Evolutionary conservation across 257 asterid genomes (phyloP), one percentile per base, ranked within the genome.

Genomic region (Datura wrightii): DNA sequence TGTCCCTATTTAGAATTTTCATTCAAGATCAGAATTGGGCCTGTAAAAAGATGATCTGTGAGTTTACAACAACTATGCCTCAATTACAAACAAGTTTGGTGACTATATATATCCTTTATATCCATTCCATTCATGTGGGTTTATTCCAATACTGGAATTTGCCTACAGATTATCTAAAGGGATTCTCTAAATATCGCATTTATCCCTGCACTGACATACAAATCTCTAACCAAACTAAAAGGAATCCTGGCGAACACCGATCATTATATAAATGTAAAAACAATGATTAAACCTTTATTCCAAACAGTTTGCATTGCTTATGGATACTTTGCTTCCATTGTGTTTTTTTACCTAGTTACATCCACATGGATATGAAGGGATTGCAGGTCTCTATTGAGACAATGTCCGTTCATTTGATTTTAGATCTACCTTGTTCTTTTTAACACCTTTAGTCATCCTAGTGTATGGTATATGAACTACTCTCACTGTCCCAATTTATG

Each of bases 371-470:
- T 67, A 6, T 67, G 52, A 67, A 46, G 10, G 80, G 39, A 72
- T 46, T 72, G 18, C 19, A 46, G 80, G 58, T 72, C 41, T 69
- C 56, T 48, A 72, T 46, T 46, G n/a, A 72, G 80, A 72, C n/a
- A 10, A 72, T 46, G 18, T 24, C 37, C 56, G 18, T n/a, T 18
- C 10, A 46, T 72, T 19, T 24, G 19, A 72, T 44, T 72, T 72
- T 72, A n/a, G 41, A 58, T 72, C n/a, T n/a, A 19, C 58, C 39
- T 46, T 48, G 19, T 5, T 44, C 39, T 13, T 66, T 56, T n/a
- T 19, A 46, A 72, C 41, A 44, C 50, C 6, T 37, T 39, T 37
- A 19, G 53, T 44, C 55, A 11, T 72, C 41, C 36, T 46, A 72
- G 36, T 44, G 16, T 67, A 37, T 14, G 6, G 31, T 16, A 37